phyloP scores from a whole-genome alignment of 2,329 filamentous ascomycete species.

The Biscogniauxia mediterranea region DNA sequence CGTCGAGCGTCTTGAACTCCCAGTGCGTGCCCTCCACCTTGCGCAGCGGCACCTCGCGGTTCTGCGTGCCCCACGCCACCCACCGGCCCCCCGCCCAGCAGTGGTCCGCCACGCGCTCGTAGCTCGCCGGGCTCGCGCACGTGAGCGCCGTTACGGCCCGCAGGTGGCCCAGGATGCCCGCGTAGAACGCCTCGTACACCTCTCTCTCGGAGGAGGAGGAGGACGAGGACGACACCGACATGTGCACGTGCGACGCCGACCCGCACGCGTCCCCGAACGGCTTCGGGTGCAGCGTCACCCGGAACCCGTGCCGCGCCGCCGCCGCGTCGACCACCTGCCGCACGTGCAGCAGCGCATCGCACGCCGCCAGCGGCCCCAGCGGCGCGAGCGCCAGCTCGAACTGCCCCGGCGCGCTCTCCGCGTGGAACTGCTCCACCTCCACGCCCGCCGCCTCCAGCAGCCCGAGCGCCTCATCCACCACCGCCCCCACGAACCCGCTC shows the following conservation, averaged over 20 bases:
- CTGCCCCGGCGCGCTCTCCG: conserved; percentile 71
- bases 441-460: conserved; percentile 62
- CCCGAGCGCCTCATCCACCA: conserved; percentile 66
- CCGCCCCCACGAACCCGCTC: conserved; percentile 49
- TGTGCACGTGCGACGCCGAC: conserved; percentile 67
- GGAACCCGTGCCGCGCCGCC: conserved; percentile 60
- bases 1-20: conserved; percentile 78
- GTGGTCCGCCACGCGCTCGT: conserved; percentile 66
- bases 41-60: conserved; percentile 72
- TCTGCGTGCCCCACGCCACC: conserved; percentile 80
- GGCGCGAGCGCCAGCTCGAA: conserved; percentile 74
- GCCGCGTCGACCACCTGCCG: conserved; percentile 65
- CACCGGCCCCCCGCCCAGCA: conserved; percentile 76
- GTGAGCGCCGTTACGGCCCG: conserved; percentile 67
- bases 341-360: conserved; percentile 69
- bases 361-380: conserved; percentile 60
- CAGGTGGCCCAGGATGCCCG: conserved; percentile 66
- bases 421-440: conserved; percentile 68
- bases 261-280: conserved; percentile 58
- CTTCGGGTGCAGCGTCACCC: conserved; percentile 72
- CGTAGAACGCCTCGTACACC: conserved; percentile 66
- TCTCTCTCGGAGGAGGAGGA: conserved; percentile 24
- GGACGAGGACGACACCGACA: conserved; percentile 56
- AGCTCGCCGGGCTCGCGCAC: conserved; percentile 64
- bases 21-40: conserved; percentile 67